Conservation (phyloP, 768 basidiomycete species). For the Boletus bicolor region DNA sequence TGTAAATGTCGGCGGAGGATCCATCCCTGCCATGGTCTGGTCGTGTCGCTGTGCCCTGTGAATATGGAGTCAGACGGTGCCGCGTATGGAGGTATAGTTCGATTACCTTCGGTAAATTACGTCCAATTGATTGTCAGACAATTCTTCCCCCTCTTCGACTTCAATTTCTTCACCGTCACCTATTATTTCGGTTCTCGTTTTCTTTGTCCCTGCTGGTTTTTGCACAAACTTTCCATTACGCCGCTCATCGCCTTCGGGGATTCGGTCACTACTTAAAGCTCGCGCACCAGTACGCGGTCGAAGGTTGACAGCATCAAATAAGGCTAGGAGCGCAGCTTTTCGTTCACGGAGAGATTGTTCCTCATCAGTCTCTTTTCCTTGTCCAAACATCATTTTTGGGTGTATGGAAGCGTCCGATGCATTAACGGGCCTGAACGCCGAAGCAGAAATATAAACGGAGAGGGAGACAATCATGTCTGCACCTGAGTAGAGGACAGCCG, state of each 20-base stretch:
- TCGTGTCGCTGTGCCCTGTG: conserved; percentile 83
- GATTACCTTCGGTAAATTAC: conserved; percentile 80
- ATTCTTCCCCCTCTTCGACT: conserved; percentile 78
- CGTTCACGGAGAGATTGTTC: conserved; percentile 79
- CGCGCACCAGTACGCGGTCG: conserved; percentile 55
- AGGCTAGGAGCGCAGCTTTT: conserved; percentile 65
- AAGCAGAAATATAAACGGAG: conserved; percentile 61
- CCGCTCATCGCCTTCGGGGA: conserved; percentile 31
- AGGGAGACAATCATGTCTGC: conserved; percentile 75
- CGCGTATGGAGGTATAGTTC: background rate
- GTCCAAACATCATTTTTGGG: conserved; percentile 52
- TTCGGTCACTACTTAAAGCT: conserved; percentile 27
- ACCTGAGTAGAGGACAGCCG: conserved; percentile 66
- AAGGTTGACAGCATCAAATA: conserved; percentile 74
- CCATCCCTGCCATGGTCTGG: conserved; percentile 70
- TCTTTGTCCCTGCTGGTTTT: conserved; percentile 38
- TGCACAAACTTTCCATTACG: conserved; percentile 39
- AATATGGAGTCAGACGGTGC: conserved; percentile 6
- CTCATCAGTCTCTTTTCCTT: conserved; percentile 74
- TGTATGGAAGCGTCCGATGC: conserved; percentile 30
- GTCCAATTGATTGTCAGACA: conserved; percentile 77
- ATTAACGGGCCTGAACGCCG: conserved; percentile 59
- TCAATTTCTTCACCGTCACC: conserved; percentile 82
- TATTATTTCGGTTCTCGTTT: conserved; percentile 59
- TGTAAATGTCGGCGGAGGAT: conserved; percentile 73